Evolutionary conservation across 164 flowering plant genomes (phyloP).

Genomic region (Liriodendron chinense): DNA sequence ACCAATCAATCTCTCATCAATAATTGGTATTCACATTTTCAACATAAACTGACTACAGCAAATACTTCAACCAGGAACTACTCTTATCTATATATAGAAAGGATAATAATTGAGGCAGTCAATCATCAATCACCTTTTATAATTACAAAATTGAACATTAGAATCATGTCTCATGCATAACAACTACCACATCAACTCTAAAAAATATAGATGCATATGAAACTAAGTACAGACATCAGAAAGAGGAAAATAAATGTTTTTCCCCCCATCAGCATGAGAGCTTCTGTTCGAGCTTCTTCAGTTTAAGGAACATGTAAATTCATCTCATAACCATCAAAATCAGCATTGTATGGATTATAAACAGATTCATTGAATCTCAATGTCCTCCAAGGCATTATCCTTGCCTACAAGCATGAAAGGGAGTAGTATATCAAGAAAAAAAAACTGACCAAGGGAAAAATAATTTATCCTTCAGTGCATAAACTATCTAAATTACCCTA

Average conservation of each 20-base stretch:
- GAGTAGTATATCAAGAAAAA: too few relatives aligned
- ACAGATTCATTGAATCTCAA: conserved; percentile 97
- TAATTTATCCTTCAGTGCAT: too few relatives aligned
- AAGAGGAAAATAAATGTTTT: neutral
- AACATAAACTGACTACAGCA: too few relatives aligned
- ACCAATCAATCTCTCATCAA: too few relatives aligned
- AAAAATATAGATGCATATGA: neutral
- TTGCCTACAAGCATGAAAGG: conserved; percentile 51
- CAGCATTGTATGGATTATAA: conserved; percentile 98
- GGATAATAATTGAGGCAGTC: too few relatives aligned
- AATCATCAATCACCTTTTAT: too few relatives aligned
- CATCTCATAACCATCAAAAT: conserved; percentile 99
- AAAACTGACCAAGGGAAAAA: too few relatives aligned
- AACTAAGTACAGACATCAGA: neutral
- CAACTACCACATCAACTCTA: neutral
- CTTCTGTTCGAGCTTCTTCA: conserved; percentile 98
- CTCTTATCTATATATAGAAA: too few relatives aligned
- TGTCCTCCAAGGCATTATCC: conserved; percentile 96
- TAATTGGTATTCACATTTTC: too few relatives aligned
- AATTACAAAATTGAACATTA: too few relatives aligned
- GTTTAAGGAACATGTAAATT: conserved; percentile 98
- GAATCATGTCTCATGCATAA: neutral
- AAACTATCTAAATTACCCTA: conserved; percentile 42
- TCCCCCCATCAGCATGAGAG: conserved; percentile 93
- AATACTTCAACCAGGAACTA: too few relatives aligned